These are phyloP conservation scores for Phytopythium aichiense DNA, from an alignment of 352 stramenopile genomes.

Conservation along the genomic window DNA sequence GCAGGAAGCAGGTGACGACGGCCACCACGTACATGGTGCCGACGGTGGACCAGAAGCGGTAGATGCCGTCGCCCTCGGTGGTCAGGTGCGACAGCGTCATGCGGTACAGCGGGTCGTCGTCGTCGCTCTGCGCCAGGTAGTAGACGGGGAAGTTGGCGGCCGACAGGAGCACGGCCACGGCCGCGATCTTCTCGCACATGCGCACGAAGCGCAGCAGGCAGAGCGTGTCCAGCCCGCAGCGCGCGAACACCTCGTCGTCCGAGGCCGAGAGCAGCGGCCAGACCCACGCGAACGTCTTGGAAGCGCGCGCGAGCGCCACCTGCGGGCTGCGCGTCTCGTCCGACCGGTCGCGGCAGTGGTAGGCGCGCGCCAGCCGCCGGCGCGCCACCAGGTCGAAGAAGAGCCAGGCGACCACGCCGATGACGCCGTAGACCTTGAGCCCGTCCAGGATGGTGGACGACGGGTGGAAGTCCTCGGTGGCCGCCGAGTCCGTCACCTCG, in stretches of 20 bases:
- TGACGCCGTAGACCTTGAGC: slow-evolving; percentile 60
- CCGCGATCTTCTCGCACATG: slow-evolving; percentile 68
- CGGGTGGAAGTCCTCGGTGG: slow-evolving; percentile 51
- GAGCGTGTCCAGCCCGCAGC: slow-evolving; percentile 76
- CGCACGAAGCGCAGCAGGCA: slow-evolving; percentile 77
- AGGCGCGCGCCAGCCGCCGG: slow-evolving; percentile 49
- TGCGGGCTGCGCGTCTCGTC: slow-evolving; percentile 45
- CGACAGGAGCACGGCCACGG: slow-evolving; percentile 53
- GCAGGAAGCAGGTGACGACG: slow-evolving; percentile 48
- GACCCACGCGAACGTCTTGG: slow-evolving; percentile 51
- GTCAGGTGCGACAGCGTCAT: slow-evolving; percentile 70
- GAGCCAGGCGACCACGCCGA: slow-evolving; percentile 60
- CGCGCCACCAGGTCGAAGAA: slow-evolving; percentile 61
- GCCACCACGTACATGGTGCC: slow-evolving; percentile 66
- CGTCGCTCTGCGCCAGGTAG: slow-evolving; percentile 42
- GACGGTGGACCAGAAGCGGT: slow-evolving; percentile 67
- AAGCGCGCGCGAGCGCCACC: slow-evolving; percentile 29
- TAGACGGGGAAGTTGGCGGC: slow-evolving; percentile 76
- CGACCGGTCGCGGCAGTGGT: slow-evolving; percentile 69
- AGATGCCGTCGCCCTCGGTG: slow-evolving; percentile 31
- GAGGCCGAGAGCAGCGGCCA: slow-evolving; percentile 46
- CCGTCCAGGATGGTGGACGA: slow-evolving; percentile 61
- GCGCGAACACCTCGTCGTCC: slow-evolving; percentile 66
- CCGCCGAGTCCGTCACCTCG: slow-evolving; percentile 24
- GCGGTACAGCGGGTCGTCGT: slow-evolving; percentile 39